Conservation (phyloP, 129 eudicot species). For the Oenanthe sinensis region DNA sequence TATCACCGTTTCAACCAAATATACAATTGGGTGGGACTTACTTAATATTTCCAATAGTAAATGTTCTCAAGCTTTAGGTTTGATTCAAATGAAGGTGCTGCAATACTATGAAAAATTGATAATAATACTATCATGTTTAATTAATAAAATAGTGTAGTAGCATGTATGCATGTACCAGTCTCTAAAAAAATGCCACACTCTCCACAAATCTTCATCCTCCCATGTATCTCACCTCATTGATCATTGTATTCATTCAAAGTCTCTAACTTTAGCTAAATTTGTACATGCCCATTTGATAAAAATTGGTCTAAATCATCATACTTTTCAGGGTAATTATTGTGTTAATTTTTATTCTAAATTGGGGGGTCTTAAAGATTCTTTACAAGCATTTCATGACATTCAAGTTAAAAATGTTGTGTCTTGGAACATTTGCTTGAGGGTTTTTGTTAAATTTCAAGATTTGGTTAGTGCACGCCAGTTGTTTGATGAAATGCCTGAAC, state of each 20-base stretch:
- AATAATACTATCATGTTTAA: not conserved
- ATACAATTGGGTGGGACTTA: too few relatives aligned
- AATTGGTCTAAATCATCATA: conserved; percentile 33
- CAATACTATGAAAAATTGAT: too few relatives aligned
- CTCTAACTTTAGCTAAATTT: conserved; percentile 28
- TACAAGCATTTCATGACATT: conserved; percentile 50
- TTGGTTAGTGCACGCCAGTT: conserved; percentile 37
- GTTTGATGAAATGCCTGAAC: conserved; percentile 58
- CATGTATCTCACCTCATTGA: conserved; percentile 35
- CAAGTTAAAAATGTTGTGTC: conserved; percentile 49
- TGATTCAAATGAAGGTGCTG: too few relatives aligned
- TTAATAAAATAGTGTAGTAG: not conserved
- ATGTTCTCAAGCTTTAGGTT: too few relatives aligned
- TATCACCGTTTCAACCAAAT: too few relatives aligned
- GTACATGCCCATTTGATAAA: conserved; percentile 64
- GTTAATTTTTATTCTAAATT: conserved; percentile 42
- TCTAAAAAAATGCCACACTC: conserved; percentile 7
- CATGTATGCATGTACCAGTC: conserved; percentile 28
- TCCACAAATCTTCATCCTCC: conserved; percentile 22
- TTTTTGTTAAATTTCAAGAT: conserved; percentile 28
- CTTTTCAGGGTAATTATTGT: conserved; percentile 55
- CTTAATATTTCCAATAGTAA: too few relatives aligned
- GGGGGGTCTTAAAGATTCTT: conserved; percentile 31
- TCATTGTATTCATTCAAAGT: conserved; percentile 32
- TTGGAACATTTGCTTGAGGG: conserved; percentile 68